Evolutionary conservation across 495 filamentous ascomycete species (phyloP).

Genomic region (Cairneyella variabilis): DNA sequence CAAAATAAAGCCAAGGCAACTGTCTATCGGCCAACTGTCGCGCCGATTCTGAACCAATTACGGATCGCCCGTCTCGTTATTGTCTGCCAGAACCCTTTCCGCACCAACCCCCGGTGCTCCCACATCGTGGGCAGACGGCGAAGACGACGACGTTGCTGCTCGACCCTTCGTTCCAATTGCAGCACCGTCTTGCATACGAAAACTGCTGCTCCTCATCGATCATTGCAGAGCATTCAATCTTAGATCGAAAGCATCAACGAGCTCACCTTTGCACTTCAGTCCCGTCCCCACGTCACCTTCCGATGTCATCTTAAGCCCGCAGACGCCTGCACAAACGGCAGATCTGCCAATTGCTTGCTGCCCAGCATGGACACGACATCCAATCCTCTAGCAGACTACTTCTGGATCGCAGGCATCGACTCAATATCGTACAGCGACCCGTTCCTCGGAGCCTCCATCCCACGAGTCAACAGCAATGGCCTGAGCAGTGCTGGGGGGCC

Average conservation of each 20-base stretch:
- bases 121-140: neutral
- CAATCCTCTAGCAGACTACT: slow-evolving; percentile 92
- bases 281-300: neutral
- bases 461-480: slow-evolving; percentile 23
- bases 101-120: neutral
- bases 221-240: neutral
- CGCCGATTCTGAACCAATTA: neutral
- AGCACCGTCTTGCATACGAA: neutral
- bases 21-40: neutral
- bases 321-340: neutral
- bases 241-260: neutral
- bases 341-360: neutral
- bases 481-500: slow-evolving; percentile 10
- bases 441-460: slow-evolving; percentile 23
- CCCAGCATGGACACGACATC: slow-evolving; percentile 55
- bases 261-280: neutral
- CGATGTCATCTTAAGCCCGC: neutral
- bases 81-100: neutral
- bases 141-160: too few species aligned
- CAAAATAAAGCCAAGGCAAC: too few species aligned
- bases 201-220: neutral
- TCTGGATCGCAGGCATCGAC: slow-evolving; percentile 96
- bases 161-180: neutral
- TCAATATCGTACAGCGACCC: slow-evolving; percentile 59
- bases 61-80: neutral